Conservation (phyloP, 2,329 filamentous ascomycete species). For the Aureobasidium sp. region DNA sequence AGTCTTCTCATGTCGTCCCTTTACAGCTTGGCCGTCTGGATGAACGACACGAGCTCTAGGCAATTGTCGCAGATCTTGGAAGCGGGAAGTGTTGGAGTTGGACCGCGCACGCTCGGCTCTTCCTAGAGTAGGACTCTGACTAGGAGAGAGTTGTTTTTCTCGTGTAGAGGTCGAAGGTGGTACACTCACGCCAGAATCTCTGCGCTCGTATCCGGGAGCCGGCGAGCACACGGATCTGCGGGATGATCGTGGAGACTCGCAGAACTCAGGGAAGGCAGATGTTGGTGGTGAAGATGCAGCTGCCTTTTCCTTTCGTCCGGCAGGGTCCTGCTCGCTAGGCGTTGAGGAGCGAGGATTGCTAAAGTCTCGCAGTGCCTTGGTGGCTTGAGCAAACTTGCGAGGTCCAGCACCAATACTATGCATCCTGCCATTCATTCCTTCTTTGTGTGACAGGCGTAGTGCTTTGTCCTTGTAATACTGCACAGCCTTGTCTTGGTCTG, state of each 20-base stretch:
- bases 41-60: conserved; percentile 23
- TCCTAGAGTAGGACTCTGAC: not conserved
- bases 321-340: not conserved
- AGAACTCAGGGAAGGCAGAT: not conserved
- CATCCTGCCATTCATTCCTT: conserved; percentile 12
- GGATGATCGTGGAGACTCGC: not conserved
- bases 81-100: conserved; percentile 3
- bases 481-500: conserved; percentile 25
- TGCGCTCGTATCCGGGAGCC: not conserved
- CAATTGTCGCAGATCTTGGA: conserved; percentile 18
- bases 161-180: not conserved
- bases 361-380: conserved; percentile 9
- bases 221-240: not conserved
- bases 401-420: conserved; percentile 13
- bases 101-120: not conserved
- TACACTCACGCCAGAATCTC: not conserved
- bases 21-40: conserved; percentile 16
- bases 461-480: conserved; percentile 25
- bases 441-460: conserved; percentile 21
- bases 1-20: not conserved
- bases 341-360: not conserved
- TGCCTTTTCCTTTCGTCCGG: not conserved
- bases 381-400: conserved; percentile 16
- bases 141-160: not conserved
- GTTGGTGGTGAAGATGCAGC: not conserved